phyloP scores from a whole-genome alignment of 805 yeast species.

The Sugiyamaella floridensis region DNA sequence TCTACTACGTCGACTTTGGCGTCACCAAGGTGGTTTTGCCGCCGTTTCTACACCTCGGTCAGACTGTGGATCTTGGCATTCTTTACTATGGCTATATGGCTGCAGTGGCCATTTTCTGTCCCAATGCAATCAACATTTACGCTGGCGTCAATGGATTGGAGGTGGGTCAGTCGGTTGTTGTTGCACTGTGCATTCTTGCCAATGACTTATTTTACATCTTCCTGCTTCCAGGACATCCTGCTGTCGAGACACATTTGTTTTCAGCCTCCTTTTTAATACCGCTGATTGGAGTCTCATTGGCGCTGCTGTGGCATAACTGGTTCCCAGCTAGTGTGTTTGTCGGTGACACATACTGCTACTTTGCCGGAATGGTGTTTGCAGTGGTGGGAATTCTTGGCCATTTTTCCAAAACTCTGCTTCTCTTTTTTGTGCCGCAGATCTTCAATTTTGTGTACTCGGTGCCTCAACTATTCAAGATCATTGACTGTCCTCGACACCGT shows the following conservation, averaged over 20 bases:
- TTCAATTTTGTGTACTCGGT: conserved; percentile 80
- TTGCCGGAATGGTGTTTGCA: conserved; percentile 98
- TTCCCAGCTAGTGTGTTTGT: conserved; percentile 92
- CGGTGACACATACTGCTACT: conserved; percentile 97
- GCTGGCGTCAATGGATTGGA: conserved; percentile 97
- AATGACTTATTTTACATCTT: conserved; percentile 69
- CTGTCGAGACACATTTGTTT: conserved; percentile 75
- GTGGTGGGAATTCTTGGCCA: conserved; percentile 95
- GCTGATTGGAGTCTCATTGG: conserved; percentile 75
- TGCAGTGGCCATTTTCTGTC: conserved; percentile 84
- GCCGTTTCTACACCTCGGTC: conserved; percentile 40
- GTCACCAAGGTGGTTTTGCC: conserved; percentile 86
- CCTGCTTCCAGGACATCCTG: conserved; percentile 40
- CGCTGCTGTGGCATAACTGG: conserved; percentile 72
- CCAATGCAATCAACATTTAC: conserved; percentile 88
- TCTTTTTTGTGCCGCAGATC: conserved; percentile 86
- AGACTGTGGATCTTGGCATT: conserved; percentile 63
- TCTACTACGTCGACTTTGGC: conserved; percentile 90
- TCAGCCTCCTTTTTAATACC: conserved; percentile 78
- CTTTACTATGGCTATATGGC: conserved; percentile 88
- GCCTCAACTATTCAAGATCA: conserved; percentile 83
- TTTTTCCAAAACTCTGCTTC: conserved; percentile 83
- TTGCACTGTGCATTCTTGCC: conserved; percentile 60
- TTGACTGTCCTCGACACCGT: conserved; percentile 95
- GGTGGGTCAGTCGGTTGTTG: conserved; percentile 85